Percentiles rank a stretch among this genome's conserved stretches.
phyloP scores from a whole-genome alignment of 1,284 basidiomycete species.

The Puccinia coronata region DNA sequence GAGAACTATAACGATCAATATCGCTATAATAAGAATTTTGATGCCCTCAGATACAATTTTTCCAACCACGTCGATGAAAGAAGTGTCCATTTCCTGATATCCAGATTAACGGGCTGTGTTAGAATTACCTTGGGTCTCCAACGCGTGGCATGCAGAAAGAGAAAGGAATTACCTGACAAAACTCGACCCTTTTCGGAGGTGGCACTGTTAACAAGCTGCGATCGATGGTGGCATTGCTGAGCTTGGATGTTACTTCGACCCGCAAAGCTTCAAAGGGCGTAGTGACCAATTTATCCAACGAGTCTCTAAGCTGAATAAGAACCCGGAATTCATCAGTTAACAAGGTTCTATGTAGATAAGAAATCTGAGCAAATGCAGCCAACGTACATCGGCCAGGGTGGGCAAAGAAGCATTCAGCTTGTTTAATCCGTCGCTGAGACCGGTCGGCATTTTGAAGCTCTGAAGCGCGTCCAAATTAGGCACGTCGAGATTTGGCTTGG shows the following conservation, averaged over 20 bases:
- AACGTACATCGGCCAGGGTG: conserved; percentile 54
- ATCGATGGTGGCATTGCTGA: conserved; percentile 42
- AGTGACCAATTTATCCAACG: conserved; percentile 37
- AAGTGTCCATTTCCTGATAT: conserved; percentile 38
- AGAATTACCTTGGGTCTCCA: not conserved
- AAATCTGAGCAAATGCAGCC: not conserved
- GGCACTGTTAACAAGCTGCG: conserved; percentile 22
- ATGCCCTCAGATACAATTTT: conserved; percentile 21
- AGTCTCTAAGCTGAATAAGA: conserved; percentile 36
- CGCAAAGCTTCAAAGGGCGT: conserved; percentile 47
- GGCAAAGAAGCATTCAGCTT: conserved; percentile 55
- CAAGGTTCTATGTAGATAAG: not conserved
- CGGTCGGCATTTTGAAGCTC: conserved; percentile 55
- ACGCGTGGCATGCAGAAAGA: not conserved
- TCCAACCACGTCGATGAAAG: conserved; percentile 43
- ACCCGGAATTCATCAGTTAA: not conserved
- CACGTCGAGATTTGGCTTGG: conserved; percentile 16
- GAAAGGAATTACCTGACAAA: conserved; percentile 32
- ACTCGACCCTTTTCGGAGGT: conserved; percentile 26
- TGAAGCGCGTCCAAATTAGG: conserved; percentile 52
- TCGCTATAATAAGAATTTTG: conserved; percentile 25
- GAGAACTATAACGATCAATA: conserved; percentile 18
- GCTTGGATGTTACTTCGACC: conserved; percentile 22
- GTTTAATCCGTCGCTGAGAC: conserved; percentile 53
- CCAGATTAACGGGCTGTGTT: not conserved